Evolutionary conservation across 2,329 filamentous ascomycete species (phyloP).

Genomic region (Lizonia empirigonia): DNA sequence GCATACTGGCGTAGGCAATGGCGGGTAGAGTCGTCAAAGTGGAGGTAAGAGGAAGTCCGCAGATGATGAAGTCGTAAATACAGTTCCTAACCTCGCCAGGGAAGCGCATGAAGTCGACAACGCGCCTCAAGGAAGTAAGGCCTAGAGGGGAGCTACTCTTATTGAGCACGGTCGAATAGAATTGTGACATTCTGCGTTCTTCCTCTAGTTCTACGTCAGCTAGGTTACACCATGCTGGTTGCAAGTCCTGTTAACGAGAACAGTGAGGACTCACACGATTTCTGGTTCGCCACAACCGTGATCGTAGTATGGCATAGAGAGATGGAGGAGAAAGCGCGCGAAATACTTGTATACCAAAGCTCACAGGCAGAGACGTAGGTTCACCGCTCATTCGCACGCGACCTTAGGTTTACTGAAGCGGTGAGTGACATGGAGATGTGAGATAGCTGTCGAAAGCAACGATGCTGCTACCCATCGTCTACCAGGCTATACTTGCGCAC

Average conservation of each 20-base stretch:
- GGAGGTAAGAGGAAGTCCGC: background rate
- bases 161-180: too few species aligned
- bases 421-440: background rate
- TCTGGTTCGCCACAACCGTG: background rate
- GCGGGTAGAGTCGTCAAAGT: background rate
- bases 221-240: too few species aligned
- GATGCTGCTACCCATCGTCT: background rate
- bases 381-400: background rate
- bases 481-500: background rate
- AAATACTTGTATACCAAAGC: background rate
- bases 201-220: too few species aligned
- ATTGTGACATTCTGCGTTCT: too few species aligned
- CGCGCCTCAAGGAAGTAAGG: too few species aligned
- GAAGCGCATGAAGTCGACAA: background rate
- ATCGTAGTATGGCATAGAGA: background rate
- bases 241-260: too few species aligned
- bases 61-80: background rate
- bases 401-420: background rate
- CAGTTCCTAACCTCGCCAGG: background rate
- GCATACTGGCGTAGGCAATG: background rate
- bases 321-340: background rate
- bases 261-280: background rate
- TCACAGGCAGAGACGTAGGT: background rate
- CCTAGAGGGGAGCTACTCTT: too few species aligned
- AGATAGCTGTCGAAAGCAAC: background rate